Conservation (phyloP, 192 early-diverging fungal species). For the Chytriomyces hyalinus region DNA sequence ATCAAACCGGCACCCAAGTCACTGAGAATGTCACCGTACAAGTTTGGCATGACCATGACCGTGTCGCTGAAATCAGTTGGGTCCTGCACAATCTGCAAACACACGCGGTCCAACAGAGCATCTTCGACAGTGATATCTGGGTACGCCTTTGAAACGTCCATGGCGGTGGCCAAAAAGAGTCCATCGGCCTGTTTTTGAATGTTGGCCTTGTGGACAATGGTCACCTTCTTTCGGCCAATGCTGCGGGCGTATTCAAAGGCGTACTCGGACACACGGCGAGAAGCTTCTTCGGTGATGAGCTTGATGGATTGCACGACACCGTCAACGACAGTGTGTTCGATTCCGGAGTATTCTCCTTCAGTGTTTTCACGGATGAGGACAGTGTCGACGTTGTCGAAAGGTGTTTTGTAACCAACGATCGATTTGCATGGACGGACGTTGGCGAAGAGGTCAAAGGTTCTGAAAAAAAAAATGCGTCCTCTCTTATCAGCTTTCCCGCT, state of each 20-base stretch:
- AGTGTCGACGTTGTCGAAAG: conserved; percentile 94
- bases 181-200: conserved; percentile 91
- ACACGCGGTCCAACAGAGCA: conserved; percentile 91
- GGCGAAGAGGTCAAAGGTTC: conserved; percentile 98
- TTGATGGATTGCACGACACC: conserved; percentile 99
- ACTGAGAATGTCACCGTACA: conserved; percentile 99
- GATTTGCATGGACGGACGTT: conserved; percentile 98
- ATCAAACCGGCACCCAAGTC: conserved; percentile 98
- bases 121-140: conserved; percentile 92
- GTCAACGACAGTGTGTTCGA: conserved; percentile 93
- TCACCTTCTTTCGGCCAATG: conserved; percentile 90
- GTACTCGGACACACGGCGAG: conserved; percentile 88
- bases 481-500: conserved; percentile 21
- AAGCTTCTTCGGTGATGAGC: conserved; percentile 96
- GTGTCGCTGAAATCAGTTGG: conserved; percentile 86
- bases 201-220: conserved; percentile 97
- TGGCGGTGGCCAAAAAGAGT: conserved; percentile 91
- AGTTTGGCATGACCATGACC: conserved; percentile 99
- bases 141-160: conserved; percentile 90
- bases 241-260: conserved; percentile 92
- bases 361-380: conserved; percentile 99
- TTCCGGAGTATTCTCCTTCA: conserved; percentile 99
- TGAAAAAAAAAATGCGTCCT: conserved; percentile 81
- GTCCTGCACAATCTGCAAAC: conserved; percentile 94
- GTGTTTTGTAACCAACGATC: conserved; percentile 95